Evolutionary conservation across 306 rosid genomes (phyloP).

Genomic region (Cucurbita argyrosperma): DNA sequence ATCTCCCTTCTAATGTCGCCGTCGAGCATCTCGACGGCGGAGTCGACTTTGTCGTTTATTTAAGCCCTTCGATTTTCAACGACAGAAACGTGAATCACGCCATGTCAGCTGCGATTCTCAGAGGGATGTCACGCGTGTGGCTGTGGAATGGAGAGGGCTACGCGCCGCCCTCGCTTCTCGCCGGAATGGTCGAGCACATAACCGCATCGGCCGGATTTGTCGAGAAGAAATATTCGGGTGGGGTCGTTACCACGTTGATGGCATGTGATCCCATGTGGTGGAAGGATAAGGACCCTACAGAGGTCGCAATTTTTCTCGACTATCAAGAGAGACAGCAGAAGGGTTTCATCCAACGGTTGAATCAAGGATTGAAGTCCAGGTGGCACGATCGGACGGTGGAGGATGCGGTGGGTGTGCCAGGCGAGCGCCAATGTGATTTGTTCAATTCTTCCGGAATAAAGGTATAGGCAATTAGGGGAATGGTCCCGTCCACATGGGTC

Average conservation of each 20-base stretch:
- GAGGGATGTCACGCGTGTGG: slow-evolving; percentile 48
- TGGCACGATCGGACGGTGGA: slow-evolving; percentile 39
- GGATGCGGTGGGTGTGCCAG: slow-evolving; percentile 26
- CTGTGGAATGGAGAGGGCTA: slow-evolving; percentile 28
- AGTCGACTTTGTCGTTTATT: slow-evolving; percentile 16
- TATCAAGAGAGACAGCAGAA: slow-evolving; percentile 16
- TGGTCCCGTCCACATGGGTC: not conserved
- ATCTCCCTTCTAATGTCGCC: not conserved
- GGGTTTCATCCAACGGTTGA: slow-evolving; percentile 68
- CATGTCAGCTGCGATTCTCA: slow-evolving; percentile 21
- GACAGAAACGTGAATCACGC: slow-evolving; percentile 8
- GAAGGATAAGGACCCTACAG: slow-evolving; percentile 29
- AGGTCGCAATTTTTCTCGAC: slow-evolving; percentile 23
- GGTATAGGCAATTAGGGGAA: not conserved
- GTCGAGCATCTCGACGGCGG: not conserved
- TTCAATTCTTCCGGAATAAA: not conserved
- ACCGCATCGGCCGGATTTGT: slow-evolving; percentile 21
- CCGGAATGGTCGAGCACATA: slow-evolving; percentile 49
- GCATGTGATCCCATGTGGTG: slow-evolving; percentile 22
- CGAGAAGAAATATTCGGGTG: not conserved
- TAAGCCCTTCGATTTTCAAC: slow-evolving; percentile 28
- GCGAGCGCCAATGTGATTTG: slow-evolving; percentile 15
- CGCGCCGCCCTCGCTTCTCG: slow-evolving; percentile 32
- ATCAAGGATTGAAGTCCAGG: slow-evolving; percentile 30
- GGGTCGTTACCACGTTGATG: not conserved